phyloP scores from a whole-genome alignment of 2,329 filamentous ascomycete genomes.

The Laburnicola sp. region DNA sequence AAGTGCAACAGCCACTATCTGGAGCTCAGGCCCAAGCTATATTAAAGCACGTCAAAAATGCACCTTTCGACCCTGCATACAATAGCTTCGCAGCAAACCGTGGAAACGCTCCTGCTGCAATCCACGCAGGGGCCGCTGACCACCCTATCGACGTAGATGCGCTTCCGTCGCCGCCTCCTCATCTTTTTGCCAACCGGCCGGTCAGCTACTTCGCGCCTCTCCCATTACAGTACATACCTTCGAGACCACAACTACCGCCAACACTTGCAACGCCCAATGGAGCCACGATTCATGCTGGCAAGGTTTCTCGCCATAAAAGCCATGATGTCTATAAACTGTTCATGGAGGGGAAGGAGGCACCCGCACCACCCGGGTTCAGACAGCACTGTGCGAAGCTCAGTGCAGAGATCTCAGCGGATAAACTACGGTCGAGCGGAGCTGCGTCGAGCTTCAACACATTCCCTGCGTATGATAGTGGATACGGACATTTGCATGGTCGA shows the following conservation, averaged over 20 bases:
- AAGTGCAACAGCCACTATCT: not conserved
- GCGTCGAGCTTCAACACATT: not conserved
- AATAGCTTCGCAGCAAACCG: not conserved
- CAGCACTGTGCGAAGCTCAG: not conserved
- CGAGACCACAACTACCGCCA: constrained; percentile 9
- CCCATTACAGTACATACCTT: constrained; percentile 7
- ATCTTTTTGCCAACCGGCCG: constrained; percentile 17
- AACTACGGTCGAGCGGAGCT: not conserved
- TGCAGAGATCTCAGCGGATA: not conserved
- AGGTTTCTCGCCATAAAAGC: constrained; percentile 18
- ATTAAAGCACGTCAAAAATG: not conserved
- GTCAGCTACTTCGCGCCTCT: constrained; percentile 10
- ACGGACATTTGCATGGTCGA: not conserved
- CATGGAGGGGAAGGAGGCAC: constrained; percentile 11
- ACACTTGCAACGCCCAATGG: constrained; percentile 11
- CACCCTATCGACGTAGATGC: constrained; percentile 33
- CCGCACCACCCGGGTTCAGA: constrained; percentile 3
- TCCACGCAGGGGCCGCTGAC: constrained; percentile 18
- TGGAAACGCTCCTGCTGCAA: not conserved
- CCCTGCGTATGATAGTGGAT: not conserved
- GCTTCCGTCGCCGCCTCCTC: constrained; percentile 16
- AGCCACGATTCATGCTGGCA: constrained; percentile 9
- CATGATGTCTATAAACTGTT: constrained; percentile 23
- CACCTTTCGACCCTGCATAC: not conserved
- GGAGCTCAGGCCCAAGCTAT: too few species aligned